Evolutionary conservation across 2,329 filamentous ascomycete genomes (phyloP), one percentile per base, ranked within the genome.

Genomic region (Claviceps capensis): DNA sequence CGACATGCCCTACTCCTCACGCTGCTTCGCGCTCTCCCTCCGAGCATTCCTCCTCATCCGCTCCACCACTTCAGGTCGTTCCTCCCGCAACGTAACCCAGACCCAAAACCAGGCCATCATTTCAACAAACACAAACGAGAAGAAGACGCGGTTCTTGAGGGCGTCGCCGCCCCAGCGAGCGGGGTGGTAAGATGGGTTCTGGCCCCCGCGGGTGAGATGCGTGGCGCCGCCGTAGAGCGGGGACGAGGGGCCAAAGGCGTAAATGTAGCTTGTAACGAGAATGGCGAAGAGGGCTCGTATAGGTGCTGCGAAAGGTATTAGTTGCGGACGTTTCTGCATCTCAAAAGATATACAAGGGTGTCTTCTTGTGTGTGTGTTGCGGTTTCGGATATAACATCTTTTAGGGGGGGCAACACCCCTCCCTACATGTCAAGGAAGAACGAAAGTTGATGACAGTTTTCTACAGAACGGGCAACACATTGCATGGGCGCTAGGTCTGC

Each of bases 31-130:
- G 17, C 43, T 37, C 17, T 23, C 34, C 38, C 48, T 40, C 5
- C 43, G 14, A 17, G 48, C 30, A 22, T 43, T 64, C 56, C 61
- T 65, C 22, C 46, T 54, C 62, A 72, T 71, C 56, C 67, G 69
- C 7, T 61, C 60, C 9, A 71, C 53, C 2, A 78, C 62, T 19
- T 65, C 68, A 4, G 60, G 57, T n/a, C 69, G 62, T 71, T 88
- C 85, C 61, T 88, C 85, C 50, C 80, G 73, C 59, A 88, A 65
- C 4, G 80, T 85, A 34, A 83, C 74, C 75, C 82, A 88, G 23
- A 80, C 81, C 89, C 89, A 95, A 67, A 95, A 89, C 88, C 89
- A 95, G 55, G 78, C 77, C 58, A 88, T 74, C 65, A 88, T 79
- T 72, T 96, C 90, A 62, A 95, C 63, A 61, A 95, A 93, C 8